Evolutionary conservation across 2,329 filamentous ascomycete species (phyloP), one percentile per base, ranked within the genome.

Genomic region (Hypoxylon sp.): DNA sequence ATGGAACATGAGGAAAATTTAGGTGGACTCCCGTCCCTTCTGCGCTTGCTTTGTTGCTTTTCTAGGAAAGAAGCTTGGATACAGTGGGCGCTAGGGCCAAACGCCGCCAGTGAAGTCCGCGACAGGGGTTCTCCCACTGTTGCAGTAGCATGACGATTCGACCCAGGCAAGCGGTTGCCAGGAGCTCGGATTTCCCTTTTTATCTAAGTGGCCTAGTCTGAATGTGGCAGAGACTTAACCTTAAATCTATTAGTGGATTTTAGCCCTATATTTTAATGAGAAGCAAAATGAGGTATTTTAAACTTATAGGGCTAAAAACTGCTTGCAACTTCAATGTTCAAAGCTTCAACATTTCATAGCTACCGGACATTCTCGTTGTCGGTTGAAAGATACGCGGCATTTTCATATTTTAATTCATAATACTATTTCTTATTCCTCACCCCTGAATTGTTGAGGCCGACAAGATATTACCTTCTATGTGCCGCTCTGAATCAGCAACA

Each of bases 61-160:
- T 51, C 49, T 42, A 49, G 61, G 64, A 56, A 67, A 67, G 22
- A 44, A 67, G 60, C 60, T 67, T 54, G 30, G n/a, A n/a, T n/a
- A n/a, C n/a, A n/a, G n/a, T n/a, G n/a, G 33, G 46, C 61, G 45
- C 38, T 65, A 65, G 26, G 55, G 45, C 52, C 44, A 53, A 28
- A 38, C 14, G 32, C n/a, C 38, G 30, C 32, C 46, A 48, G 49
- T 42, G 38, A 65, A 59, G 53, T 65, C 58, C 58, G 63, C 18
- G 22, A 49, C 58, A 46, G 38, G 48, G 53, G 44, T 59, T 22
- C 44, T 46, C 32, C 32, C 11, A 24, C 45, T 42, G n/a, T 24
- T 42, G 32, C 33, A 40, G 36, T 40, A 40, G 33, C n/a, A n/a
- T 55, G 52, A 30, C 46, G 46, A 54, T 52, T 53, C 3, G 52